phyloP scores from a whole-genome alignment of 1,139 yeast genomes.

The Hyphopichia khmerensis region DNA sequence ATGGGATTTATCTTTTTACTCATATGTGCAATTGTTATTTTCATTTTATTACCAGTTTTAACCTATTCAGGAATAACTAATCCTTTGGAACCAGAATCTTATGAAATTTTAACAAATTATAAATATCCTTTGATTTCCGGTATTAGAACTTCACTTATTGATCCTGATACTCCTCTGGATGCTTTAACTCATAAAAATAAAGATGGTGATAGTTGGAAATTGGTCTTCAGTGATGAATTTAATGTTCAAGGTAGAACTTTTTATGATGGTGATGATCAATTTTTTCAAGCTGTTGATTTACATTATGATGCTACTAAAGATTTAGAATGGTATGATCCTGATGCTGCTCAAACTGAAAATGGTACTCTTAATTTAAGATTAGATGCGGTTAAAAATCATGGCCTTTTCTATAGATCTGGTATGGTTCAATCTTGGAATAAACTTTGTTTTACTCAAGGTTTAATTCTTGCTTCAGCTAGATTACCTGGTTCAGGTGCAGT shows the following conservation, averaged over 20 bases:
- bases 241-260: constrained; percentile 81
- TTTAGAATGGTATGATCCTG: constrained; percentile 88
- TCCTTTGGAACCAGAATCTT: constrained; percentile 25
- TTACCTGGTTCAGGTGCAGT: constrained; percentile 70
- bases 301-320: constrained; percentile 80
- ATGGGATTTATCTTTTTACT: constrained; percentile 56
- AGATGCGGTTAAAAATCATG: constrained; percentile 74
- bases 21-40: constrained; percentile 61
- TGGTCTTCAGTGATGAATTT: constrained; percentile 83
- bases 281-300: constrained; percentile 73
- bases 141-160: constrained; percentile 61
- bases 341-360: constrained; percentile 65
- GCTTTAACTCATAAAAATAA: constrained; percentile 46
- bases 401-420: constrained; percentile 74
- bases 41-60: constrained; percentile 70
- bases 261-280: constrained; percentile 81
- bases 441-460: constrained; percentile 77
- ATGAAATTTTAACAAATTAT: constrained; percentile 55
- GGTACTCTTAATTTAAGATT: constrained; percentile 66
- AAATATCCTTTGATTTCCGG: constrained; percentile 60
- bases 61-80: constrained; percentile 67
- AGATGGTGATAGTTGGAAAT: constrained; percentile 63
- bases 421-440: constrained; percentile 88
- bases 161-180: constrained; percentile 72
- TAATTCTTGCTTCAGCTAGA: constrained; percentile 65